Evolutionary conservation across 495 filamentous ascomycete genomes (phyloP).

Genomic region (Penicillium simplicissimum): DNA sequence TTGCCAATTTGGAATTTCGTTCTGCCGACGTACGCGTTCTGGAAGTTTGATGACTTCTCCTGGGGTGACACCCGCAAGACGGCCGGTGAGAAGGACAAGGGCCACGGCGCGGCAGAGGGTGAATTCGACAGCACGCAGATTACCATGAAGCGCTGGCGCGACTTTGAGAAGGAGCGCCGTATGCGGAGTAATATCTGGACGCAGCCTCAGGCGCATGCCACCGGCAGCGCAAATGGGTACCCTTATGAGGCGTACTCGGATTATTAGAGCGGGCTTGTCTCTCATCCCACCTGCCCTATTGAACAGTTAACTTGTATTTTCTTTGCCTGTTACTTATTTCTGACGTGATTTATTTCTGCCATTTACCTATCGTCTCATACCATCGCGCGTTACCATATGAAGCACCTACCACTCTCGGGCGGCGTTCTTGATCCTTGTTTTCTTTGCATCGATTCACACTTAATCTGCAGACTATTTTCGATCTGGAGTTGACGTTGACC

Average conservation of each 20-base stretch:
- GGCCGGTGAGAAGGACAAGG: constrained; percentile 84
- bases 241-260: constrained; percentile 36
- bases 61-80: constrained; percentile 99
- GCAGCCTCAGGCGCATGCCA: constrained; percentile 13
- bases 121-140: constrained; percentile 98
- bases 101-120: constrained; percentile 83
- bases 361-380: constrained; percentile 21
- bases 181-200: constrained; percentile 25
- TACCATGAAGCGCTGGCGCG: constrained; percentile 96
- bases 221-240: constrained; percentile 18
- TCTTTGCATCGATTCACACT: not conserved
- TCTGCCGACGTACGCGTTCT: constrained; percentile 91
- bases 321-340: not conserved
- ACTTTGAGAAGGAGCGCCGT: constrained; percentile 73
- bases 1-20: constrained; percentile 98
- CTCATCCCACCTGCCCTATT: not conserved
- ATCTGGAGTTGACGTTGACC: not conserved
- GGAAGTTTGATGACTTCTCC: constrained; percentile 99
- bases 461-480: not conserved
- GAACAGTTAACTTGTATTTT: not conserved
- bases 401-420: not conserved
- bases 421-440: not conserved
- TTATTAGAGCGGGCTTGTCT: constrained; percentile 24
- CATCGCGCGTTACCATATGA: constrained; percentile 6
- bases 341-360: constrained; percentile 24